phyloP scores from a whole-genome alignment of 108 stramenopile species.

The Aurantiochytrium sp. region DNA sequence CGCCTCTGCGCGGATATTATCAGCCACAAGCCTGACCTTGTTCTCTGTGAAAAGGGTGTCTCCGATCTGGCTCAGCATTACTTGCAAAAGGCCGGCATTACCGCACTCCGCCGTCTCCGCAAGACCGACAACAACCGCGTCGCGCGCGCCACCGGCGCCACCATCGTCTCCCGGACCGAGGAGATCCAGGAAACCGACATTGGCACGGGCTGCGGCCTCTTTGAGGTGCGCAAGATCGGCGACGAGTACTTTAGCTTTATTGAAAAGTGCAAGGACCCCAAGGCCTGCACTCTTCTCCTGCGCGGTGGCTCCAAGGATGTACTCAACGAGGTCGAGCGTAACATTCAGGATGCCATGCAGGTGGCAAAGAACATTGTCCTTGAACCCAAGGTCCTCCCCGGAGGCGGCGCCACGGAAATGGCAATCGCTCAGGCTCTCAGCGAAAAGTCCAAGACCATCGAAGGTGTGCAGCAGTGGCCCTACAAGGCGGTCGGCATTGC shows the following conservation, averaged over 20 bases:
- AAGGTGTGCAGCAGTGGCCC: conserved; percentile 76
- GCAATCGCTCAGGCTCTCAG: conserved; percentile 81
- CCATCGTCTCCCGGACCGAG: conserved; percentile 92
- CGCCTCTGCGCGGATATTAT: conserved; percentile 98
- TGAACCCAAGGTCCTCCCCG: conserved; percentile 91
- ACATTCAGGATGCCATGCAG: conserved; percentile 98
- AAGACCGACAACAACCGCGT: conserved; percentile 99
- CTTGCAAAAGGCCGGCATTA: conserved; percentile 93
- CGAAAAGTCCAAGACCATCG: conserved; percentile 43
- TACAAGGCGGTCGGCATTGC: conserved; percentile 92
- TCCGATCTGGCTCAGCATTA: conserved; percentile 99
- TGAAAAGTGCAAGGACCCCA: conserved; percentile 91
- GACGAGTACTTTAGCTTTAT: conserved; percentile 89
- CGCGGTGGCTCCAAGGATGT: conserved; percentile 98
- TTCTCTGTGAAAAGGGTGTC: conserved; percentile 99
- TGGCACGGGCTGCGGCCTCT: conserved; percentile 93
- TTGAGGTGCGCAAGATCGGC: conserved; percentile 97
- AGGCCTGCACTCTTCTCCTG: conserved; percentile 95
- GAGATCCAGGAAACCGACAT: conserved; percentile 96
- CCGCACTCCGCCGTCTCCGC: conserved; percentile 90
- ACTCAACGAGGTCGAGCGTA: conserved; percentile 97
- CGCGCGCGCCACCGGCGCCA: conserved; percentile 93
- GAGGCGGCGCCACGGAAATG: conserved; percentile 99
- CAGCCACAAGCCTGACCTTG: conserved; percentile 92
- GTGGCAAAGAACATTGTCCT: conserved; percentile 97